These are phyloP conservation scores for Macrotyloma uniflorum DNA, from an alignment of 306 rosid species.

Conservation along the genomic window DNA sequence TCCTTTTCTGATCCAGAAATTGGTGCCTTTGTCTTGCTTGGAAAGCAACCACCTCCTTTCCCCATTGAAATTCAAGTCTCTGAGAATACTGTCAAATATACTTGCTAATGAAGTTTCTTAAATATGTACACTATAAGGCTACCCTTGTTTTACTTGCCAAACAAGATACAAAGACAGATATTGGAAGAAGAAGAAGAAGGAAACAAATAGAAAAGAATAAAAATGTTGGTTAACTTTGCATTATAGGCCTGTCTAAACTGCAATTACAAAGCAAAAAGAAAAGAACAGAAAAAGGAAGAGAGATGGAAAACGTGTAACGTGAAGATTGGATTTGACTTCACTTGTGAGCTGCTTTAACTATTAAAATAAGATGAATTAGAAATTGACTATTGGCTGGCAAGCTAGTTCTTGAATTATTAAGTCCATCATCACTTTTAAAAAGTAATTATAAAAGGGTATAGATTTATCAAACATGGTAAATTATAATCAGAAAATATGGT, in stretches of 20 bases:
- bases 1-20: constrained; percentile 39
- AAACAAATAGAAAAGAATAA: not conserved
- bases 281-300: not conserved
- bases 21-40: constrained; percentile 63
- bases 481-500: no score
- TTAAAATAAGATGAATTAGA: constrained; percentile 16
- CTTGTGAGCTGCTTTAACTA: constrained; percentile 40
- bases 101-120: not conserved
- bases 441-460: not conserved
- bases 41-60: constrained; percentile 76
- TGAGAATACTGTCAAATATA: not conserved
- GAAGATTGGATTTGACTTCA: constrained; percentile 42
- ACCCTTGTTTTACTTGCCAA: constrained; percentile 24
- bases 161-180: constrained; percentile 21
- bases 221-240: constrained; percentile 30
- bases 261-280: not conserved
- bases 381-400: constrained; percentile 39
- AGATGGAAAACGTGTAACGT: constrained; percentile 29
- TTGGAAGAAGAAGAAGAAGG: constrained; percentile 15
- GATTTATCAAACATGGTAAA: no score
- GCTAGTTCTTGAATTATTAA: constrained; percentile 9
- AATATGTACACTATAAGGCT: not conserved
- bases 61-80: constrained; percentile 53
- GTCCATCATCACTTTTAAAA: not conserved
- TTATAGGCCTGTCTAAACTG: not conserved